A percentile compares a stretch with the other conserved stretches of the same genome.
phyloP scores from a whole-genome alignment of 768 basidiomycete species.

The Agaricus subrufescens region DNA sequence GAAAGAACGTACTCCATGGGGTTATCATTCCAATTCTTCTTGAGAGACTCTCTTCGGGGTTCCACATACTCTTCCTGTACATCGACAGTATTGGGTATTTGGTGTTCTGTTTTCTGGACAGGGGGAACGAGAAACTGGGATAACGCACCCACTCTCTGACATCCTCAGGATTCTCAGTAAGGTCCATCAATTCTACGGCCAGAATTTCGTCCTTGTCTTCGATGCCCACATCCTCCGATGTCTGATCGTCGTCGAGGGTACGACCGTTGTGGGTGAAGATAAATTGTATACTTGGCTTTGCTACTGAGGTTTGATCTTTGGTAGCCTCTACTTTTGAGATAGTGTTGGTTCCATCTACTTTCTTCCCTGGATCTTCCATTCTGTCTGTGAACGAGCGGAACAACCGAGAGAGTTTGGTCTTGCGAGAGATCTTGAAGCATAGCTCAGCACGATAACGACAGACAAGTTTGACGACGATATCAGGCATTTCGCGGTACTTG shows the following conservation, averaged over 20 bases:
- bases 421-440: slow-evolving; percentile 90
- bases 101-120: not conserved
- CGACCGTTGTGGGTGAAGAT: slow-evolving; percentile 83
- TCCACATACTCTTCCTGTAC: slow-evolving; percentile 61
- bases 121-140: not conserved
- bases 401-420: slow-evolving; percentile 77
- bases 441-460: slow-evolving; percentile 88
- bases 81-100: slow-evolving; percentile 5
- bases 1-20: slow-evolving; percentile 57
- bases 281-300: slow-evolving; percentile 62
- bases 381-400: slow-evolving; percentile 88
- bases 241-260: slow-evolving; percentile 74
- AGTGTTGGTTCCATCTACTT: slow-evolving; percentile 24
- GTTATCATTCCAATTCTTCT: slow-evolving; percentile 78
- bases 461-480: slow-evolving; percentile 84
- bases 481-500: slow-evolving; percentile 83
- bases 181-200: slow-evolving; percentile 87
- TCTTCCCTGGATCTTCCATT: slow-evolving; percentile 66
- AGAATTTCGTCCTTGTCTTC: slow-evolving; percentile 87
- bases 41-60: slow-evolving; percentile 62
- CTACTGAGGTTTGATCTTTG: slow-evolving; percentile 47
- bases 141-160: slow-evolving; percentile 58
- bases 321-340: slow-evolving; percentile 40
- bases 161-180: slow-evolving; percentile 63
- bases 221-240: slow-evolving; percentile 83